Conservation (phyloP, 2,329 filamentous ascomycete genomes). For the Byssochlamys sp. region DNA sequence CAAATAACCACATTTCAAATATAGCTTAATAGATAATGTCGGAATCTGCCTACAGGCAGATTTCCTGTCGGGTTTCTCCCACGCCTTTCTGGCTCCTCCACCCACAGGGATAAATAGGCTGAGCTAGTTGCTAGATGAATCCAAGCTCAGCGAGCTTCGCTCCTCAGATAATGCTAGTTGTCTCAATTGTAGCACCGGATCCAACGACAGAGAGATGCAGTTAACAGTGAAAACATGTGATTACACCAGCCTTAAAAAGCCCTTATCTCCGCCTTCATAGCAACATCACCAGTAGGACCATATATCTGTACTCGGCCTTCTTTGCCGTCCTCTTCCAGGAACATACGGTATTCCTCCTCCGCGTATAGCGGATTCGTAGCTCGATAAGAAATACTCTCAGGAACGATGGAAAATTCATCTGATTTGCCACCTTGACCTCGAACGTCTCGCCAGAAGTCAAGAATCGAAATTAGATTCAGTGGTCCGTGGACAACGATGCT, state of each 20-base stretch:
- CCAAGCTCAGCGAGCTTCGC: too few species aligned
- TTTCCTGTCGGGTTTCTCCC: too few species aligned
- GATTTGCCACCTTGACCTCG: constrained; percentile 12
- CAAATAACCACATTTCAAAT: too few species aligned
- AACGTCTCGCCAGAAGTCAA: constrained; percentile 37
- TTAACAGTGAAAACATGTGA: background rate
- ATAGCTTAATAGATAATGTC: too few species aligned
- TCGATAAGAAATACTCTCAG: constrained; percentile 38
- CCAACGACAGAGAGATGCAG: background rate
- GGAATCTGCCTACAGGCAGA: too few species aligned
- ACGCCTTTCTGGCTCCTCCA: too few species aligned
- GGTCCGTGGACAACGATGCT: constrained; percentile 37
- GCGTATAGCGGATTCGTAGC: constrained; percentile 44
- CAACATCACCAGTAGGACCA: constrained; percentile 19
- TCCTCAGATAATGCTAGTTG: too few species aligned
- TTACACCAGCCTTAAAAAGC: background rate
- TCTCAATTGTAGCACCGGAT: too few species aligned
- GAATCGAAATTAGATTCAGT: constrained; percentile 33
- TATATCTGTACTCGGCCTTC: constrained; percentile 27
- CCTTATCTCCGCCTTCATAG: constrained; percentile 31
- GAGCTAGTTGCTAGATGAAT: too few species aligned
- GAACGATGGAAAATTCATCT: constrained; percentile 18
- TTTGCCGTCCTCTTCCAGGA: constrained; percentile 28
- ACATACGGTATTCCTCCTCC: constrained; percentile 38
- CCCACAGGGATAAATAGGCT: too few species aligned